These are phyloP conservation scores for Copromyces sp. DNA, from an alignment of 495 filamentous ascomycete genomes.

Conservation along the genomic window DNA sequence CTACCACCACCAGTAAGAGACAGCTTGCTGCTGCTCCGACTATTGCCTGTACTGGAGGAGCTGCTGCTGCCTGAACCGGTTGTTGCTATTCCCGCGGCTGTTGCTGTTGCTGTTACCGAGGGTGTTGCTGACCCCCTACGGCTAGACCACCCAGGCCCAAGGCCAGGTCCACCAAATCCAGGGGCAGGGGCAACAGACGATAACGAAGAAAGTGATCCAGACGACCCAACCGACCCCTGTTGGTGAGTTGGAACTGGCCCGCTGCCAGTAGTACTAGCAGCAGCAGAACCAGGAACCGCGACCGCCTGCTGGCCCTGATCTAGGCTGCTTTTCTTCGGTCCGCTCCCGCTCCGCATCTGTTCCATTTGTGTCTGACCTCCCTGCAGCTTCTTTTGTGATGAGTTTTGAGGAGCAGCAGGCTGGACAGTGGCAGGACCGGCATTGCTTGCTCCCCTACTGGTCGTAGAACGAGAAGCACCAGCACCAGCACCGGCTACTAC, in stretches of 20 bases:
- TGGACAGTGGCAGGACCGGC: not conserved
- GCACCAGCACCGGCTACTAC: not conserved
- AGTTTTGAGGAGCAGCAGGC: not conserved
- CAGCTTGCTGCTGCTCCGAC: not conserved
- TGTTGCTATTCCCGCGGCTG: not conserved
- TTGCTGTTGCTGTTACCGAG: not conserved
- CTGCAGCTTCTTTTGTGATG: not conserved
- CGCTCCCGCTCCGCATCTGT: not conserved
- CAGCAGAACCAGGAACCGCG: not conserved
- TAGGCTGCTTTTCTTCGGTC: not conserved
- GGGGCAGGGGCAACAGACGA: not conserved
- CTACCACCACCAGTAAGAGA: not conserved
- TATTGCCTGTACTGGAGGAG: not conserved
- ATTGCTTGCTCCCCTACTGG: not conserved
- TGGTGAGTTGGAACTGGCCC: not conserved
- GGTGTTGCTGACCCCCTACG: not conserved
- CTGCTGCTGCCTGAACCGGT: not conserved
- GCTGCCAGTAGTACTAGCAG: not conserved
- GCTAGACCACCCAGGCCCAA: not conserved
- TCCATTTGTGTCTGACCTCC: not conserved
- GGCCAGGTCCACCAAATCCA: not conserved
- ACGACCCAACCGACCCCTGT: not conserved
- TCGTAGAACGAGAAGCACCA: not conserved
- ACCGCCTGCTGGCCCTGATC: slow-evolving; percentile 13
- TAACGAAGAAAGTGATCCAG: not conserved